Conservation (phyloP, 257 asterid species). For the Fraxinus americana region DNA sequence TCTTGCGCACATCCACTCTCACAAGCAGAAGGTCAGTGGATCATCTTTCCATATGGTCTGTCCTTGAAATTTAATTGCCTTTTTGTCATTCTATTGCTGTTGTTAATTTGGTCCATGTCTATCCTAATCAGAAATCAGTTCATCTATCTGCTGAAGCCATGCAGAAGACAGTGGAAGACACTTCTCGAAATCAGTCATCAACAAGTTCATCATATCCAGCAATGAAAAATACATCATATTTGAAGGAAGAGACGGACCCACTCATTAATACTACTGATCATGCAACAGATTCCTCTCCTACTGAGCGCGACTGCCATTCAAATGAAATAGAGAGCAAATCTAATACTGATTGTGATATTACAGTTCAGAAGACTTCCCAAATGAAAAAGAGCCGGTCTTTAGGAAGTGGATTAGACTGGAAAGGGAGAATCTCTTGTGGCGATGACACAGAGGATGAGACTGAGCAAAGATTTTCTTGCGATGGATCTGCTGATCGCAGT, state of each 20-base stretch:
- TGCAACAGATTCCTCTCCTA: conserved; percentile 47
- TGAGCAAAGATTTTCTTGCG: conserved; percentile 52
- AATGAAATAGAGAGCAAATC: conserved; percentile 59
- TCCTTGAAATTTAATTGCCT: conserved; percentile 3
- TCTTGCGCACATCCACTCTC: conserved; percentile 58
- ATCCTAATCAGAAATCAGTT: conserved; percentile 55
- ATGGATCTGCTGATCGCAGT: conserved; percentile 49
- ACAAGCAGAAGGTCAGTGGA: conserved; percentile 76
- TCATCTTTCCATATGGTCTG: conserved; percentile 14
- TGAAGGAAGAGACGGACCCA: conserved; percentile 37
- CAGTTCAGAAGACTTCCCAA: conserved; percentile 24
- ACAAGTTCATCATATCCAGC: conserved; percentile 31
- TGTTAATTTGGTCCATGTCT: conserved; percentile 22
- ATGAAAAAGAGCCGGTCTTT: conserved; percentile 72
- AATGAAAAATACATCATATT: conserved; percentile 33
- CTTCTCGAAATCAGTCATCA: conserved; percentile 38
- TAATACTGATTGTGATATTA: conserved; percentile 40
- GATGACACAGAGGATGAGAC: conserved; percentile 59
- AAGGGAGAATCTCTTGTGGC: conserved; percentile 46
- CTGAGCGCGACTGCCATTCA: conserved; percentile 54
- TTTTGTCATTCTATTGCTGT: conserved; percentile 1
- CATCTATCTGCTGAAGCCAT: conserved; percentile 60
- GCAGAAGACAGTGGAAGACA: conserved; percentile 63
- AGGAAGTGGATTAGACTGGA: conserved; percentile 67
- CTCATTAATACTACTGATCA: conserved; percentile 34